phyloP scores from a whole-genome alignment of 2,329 filamentous ascomycete genomes.

The Calonectria multiphialidica region DNA sequence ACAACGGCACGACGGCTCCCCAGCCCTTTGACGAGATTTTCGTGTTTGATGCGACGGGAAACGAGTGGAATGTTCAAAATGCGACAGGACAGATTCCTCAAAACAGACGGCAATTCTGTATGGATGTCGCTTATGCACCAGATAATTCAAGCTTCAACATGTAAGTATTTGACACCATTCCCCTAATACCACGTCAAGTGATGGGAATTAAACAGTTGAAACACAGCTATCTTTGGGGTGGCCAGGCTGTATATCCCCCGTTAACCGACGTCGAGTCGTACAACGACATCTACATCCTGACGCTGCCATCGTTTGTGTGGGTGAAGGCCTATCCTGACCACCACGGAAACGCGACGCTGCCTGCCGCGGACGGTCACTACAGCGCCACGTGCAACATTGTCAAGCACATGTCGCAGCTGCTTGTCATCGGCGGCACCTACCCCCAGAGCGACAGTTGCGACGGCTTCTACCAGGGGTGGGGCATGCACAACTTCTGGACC shows the following conservation, averaged over 20 bases:
- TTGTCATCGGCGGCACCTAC: slow-evolving; percentile 70
- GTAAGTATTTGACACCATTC: neutral
- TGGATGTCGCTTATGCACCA: neutral
- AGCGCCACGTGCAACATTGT: slow-evolving; percentile 66
- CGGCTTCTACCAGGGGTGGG: slow-evolving; percentile 56
- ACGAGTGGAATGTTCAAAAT: neutral
- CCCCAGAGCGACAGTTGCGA: slow-evolving; percentile 61
- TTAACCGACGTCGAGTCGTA: neutral
- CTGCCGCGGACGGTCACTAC: slow-evolving; percentile 59
- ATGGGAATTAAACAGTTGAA: neutral
- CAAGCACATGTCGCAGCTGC: slow-evolving; percentile 64
- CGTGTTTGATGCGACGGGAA: slow-evolving; percentile 64
- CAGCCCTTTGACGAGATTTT: slow-evolving; percentile 62
- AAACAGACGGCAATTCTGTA: neutral
- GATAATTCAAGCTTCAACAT: neutral
- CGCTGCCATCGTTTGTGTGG: slow-evolving; percentile 71
- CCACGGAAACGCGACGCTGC: slow-evolving; percentile 41
- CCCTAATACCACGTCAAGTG: neutral
- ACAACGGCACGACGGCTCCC: slow-evolving; percentile 25
- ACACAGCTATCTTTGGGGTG: neutral
- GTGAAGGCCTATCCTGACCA: slow-evolving; percentile 62
- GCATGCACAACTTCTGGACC: slow-evolving; percentile 67
- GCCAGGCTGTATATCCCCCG: neutral
- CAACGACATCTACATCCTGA: neutral
- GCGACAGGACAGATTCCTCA: neutral